Evolutionary conservation across 2,329 filamentous ascomycete genomes (phyloP).

Genomic region (Pseudogymnoascus destructans): DNA sequence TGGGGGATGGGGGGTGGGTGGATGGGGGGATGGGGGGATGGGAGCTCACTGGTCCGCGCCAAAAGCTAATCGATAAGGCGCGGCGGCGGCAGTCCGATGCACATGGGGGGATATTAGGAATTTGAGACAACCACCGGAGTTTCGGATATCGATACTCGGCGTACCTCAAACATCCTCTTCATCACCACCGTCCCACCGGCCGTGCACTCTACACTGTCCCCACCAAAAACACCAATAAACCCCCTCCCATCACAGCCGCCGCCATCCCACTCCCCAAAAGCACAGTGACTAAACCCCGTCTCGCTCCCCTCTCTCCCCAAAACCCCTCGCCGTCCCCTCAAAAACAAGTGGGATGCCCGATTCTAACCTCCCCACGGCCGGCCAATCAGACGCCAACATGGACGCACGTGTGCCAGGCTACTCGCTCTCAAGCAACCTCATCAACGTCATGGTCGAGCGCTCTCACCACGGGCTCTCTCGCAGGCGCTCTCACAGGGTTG

Average conservation of each 20-base stretch:
- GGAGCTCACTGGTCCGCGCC: neutral
- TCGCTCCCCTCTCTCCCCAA: neutral
- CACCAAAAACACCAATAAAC: neutral
- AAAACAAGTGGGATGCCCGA: neutral
- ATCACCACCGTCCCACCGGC: neutral
- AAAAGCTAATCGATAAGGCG: neutral
- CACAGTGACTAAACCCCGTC: neutral
- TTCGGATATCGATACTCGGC: neutral
- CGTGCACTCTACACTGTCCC: neutral
- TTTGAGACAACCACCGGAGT: neutral
- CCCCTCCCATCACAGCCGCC: neutral
- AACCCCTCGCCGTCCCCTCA: neutral
- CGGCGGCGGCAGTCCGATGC: neutral
- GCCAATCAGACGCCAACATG: neutral
- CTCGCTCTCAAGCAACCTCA: neutral
- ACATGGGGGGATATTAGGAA: neutral
- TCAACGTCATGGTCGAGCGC: neutral
- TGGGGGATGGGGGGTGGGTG: no score
- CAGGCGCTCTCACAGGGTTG: neutral
- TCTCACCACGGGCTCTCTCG: neutral
- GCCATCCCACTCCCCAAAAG: neutral
- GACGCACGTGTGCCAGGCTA: neutral
- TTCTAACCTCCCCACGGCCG: neutral
- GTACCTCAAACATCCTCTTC: neutral
- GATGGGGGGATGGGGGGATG: neutral